Conservation (phyloP, 345 rosid species). For the Ricinus communis region DNA sequence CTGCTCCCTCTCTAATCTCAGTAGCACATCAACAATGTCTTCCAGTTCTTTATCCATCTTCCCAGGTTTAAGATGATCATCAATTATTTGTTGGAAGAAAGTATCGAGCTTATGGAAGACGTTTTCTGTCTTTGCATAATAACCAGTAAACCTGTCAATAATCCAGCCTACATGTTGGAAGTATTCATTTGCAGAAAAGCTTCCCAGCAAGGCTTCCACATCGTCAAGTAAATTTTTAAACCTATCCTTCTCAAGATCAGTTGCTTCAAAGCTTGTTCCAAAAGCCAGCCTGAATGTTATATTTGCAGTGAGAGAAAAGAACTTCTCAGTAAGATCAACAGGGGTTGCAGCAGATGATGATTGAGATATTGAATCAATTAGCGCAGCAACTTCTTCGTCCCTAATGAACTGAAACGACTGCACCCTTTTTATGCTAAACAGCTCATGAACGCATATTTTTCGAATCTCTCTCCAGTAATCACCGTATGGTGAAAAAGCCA, state of each 20-base stretch:
- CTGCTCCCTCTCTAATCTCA: conserved; percentile 18
- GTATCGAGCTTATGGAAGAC: conserved; percentile 35
- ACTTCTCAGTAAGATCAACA: conserved; percentile 1
- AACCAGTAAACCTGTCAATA: conserved; percentile 36
- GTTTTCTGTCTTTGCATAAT: conserved; percentile 29
- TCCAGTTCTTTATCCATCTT: background rate
- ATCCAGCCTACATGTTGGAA: conserved; percentile 41
- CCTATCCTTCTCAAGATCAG: conserved; percentile 22
- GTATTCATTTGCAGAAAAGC: conserved; percentile 35
- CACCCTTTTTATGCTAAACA: conserved; percentile 14
- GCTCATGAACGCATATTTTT: conserved; percentile 3
- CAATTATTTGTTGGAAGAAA: conserved; percentile 35
- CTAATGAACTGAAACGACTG: conserved; percentile 9
- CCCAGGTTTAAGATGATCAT: conserved; percentile 42
- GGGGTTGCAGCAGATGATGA: conserved; percentile 1
- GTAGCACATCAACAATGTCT: conserved; percentile 31
- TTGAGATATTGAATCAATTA: conserved; percentile 8
- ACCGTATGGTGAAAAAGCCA: conserved; percentile 11
- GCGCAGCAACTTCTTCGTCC: conserved; percentile 14
- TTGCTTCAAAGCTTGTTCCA: background rate
- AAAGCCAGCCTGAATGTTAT: conserved; percentile 2
- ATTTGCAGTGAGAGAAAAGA: background rate
- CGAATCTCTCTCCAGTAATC: conserved; percentile 11
- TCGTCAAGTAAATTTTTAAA: conserved; percentile 31
- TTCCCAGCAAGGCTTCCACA: conserved; percentile 19